Base-by-base conservation (phyloP, 2,329 filamentous ascomycete species). In the Huntiella bhutanensis region DNA sequence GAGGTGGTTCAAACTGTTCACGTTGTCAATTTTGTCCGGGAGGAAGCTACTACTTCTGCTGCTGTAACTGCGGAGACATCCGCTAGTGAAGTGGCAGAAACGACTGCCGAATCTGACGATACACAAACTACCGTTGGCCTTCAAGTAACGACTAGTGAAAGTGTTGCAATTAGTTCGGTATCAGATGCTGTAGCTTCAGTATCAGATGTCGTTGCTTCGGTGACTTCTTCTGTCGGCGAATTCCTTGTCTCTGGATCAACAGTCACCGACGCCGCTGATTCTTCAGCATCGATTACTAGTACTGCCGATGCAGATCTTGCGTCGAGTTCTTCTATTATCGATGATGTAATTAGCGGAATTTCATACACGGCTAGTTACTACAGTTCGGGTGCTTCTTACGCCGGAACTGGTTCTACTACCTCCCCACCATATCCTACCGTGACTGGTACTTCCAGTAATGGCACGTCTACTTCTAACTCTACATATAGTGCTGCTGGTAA, bases 1-100 rank as follows among this genome's bases (percentile, higher is more conserved):
- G 35, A 35, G 50, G 60, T 75, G 54, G 61, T 73, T 45, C 64
- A 72, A 57, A 75, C 71, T 53, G 59, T 75, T 52, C 71, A 70
- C 19, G 61, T 75, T 55, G 57, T 75, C 47, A 65, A 73, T 52
- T 54, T 69, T 51, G 64, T 73, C 51, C 68, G 74, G 57, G 58
- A 59, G 40, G 55, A 57, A 39, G 71, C 71, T 51, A 62, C 60
- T 22, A 35, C 36, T 44, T 6, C 28, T 16, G 38, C 38, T 40
- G 16, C 38, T 40, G 22, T 43, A 28, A 19, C 49, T 49, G 41
- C 45, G 51, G 33, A 42, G 5, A 43, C 42, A 13, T 45, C 36
- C 15, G 36, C 36, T 37, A 15, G 33, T 11, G 33, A 35, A 15
- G 37, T 8, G 22, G 34, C 37, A n/a, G 34, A 33, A 8, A 11